Conservation (phyloP, 164 flowering plant genomes). For the Vitis rupestris region DNA sequence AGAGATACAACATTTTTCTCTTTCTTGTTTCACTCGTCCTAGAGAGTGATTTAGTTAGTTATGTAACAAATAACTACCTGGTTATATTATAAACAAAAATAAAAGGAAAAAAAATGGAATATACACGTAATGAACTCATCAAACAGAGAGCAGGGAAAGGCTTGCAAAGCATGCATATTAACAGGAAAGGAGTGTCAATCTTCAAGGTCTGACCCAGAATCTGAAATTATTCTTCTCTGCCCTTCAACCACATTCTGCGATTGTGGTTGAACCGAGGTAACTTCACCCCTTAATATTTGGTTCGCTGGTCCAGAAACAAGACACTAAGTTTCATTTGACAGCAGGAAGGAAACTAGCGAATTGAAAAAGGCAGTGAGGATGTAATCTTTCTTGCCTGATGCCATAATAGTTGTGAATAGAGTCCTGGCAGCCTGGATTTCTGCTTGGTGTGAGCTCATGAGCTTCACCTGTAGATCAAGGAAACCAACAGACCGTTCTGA, state of each 20-base stretch:
- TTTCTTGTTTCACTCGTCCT: too few relatives aligned
- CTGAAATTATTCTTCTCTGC: conserved; percentile 17
- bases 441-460: conserved; percentile 39
- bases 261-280: conserved; percentile 20
- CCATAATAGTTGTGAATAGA: conserved; percentile 24
- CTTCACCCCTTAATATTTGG: conserved; percentile 20
- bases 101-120: too few relatives aligned
- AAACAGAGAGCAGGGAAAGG: too few relatives aligned
- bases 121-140: too few relatives aligned
- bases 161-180: too few relatives aligned
- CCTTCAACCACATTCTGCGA: conserved; percentile 27
- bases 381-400: conserved; percentile 32
- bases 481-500: neutral
- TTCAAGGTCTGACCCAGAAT: conserved; percentile 34
- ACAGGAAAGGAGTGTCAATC: conserved; percentile 16
- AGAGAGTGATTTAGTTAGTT: too few relatives aligned
- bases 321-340: neutral
- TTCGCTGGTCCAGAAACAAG: conserved; percentile 23
- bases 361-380: too few relatives aligned
- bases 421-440: conserved; percentile 45
- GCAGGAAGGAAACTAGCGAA: neutral
- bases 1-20: too few relatives aligned
- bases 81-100: too few relatives aligned
- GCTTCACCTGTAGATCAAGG: conserved; percentile 40
- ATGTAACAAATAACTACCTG: too few relatives aligned